These are phyloP conservation scores for Fraxinus quadrangulata DNA, from an alignment of 257 asterid species.

Conservation along the genomic window DNA sequence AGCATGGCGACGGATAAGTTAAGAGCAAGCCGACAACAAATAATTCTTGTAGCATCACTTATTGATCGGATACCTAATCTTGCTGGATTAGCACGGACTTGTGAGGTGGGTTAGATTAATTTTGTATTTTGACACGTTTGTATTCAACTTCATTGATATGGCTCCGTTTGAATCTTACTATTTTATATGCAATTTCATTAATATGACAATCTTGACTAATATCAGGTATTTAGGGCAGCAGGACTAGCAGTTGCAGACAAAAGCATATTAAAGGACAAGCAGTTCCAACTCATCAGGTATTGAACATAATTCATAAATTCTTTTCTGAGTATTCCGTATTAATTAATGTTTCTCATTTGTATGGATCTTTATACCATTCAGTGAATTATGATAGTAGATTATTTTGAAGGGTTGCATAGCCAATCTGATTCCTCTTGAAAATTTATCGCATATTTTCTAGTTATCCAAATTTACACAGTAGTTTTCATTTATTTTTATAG, in stretches of 20 bases:
- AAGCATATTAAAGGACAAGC: slow-evolving; percentile 77
- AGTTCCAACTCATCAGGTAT: slow-evolving; percentile 94
- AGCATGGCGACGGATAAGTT: slow-evolving; percentile 61
- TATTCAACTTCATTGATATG: neutral
- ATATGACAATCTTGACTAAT: slow-evolving; percentile 22
- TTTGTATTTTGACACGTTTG: slow-evolving; percentile 1
- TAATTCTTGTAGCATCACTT: slow-evolving; percentile 78
- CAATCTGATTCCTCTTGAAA: neutral
- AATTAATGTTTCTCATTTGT: slow-evolving; percentile 4
- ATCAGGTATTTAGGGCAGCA: slow-evolving; percentile 78
- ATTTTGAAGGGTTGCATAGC: neutral
- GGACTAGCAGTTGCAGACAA: slow-evolving; percentile 81
- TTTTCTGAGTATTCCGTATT: neutral
- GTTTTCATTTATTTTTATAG: neutral
- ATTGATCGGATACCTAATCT: slow-evolving; percentile 96
- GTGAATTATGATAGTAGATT: neutral
- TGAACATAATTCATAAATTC: slow-evolving; percentile 4
- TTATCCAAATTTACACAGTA: neutral
- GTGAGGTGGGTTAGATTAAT: slow-evolving; percentile 60
- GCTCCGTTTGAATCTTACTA: neutral
- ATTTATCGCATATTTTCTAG: slow-evolving; percentile 18
- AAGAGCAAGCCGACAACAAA: slow-evolving; percentile 66
- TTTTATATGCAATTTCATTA: slow-evolving; percentile 17
- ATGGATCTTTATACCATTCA: neutral
- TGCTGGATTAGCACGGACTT: slow-evolving; percentile 94